Percentiles rank a stretch among this genome's conserved stretches.
These are phyloP conservation scores for Lentinus tigrinus DNA, from an alignment of 768 basidiomycete species.

Conservation along the genomic window DNA sequence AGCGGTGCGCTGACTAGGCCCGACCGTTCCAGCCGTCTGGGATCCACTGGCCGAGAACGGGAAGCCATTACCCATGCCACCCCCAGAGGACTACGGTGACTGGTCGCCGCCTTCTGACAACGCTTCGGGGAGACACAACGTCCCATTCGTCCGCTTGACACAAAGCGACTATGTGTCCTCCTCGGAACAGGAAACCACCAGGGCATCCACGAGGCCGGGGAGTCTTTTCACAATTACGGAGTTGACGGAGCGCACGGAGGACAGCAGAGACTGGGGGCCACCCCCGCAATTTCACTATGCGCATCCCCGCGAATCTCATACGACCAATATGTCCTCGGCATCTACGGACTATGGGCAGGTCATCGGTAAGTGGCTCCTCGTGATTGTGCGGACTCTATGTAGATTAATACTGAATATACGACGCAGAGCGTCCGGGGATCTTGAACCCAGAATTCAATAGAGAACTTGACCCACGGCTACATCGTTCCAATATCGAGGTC, in stretches of 20 bases:
- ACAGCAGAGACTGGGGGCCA: constrained; percentile 14
- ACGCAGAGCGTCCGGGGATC: constrained; percentile 20
- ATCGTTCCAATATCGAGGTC: too few species aligned
- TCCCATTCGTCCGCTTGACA: constrained; percentile 22
- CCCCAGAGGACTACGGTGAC: constrained; percentile 13
- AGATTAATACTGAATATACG: neutral
- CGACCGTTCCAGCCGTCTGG: neutral
- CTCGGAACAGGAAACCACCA: constrained; percentile 12
- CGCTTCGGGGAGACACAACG: constrained; percentile 18
- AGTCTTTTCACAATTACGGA: constrained; percentile 67
- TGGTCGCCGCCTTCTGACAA: constrained; percentile 9
- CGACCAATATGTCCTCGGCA: constrained; percentile 49
- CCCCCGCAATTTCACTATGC: neutral
- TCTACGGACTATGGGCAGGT: constrained; percentile 53
- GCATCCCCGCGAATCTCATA: constrained; percentile 19
- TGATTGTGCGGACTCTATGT: neutral
- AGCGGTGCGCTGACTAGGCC: neutral
- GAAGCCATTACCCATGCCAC: constrained; percentile 26
- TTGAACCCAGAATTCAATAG: too few species aligned
- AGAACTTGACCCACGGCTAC: too few species aligned
- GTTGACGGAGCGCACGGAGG: constrained; percentile 58
- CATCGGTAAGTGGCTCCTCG: constrained; percentile 45
- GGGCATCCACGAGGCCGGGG: constrained; percentile 15
- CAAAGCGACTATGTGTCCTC: constrained; percentile 18
- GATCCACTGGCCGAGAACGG: constrained; percentile 9